Evolutionary conservation across 2,329 filamentous ascomycete species (phyloP).

Genomic region (Fusarium sp.): DNA sequence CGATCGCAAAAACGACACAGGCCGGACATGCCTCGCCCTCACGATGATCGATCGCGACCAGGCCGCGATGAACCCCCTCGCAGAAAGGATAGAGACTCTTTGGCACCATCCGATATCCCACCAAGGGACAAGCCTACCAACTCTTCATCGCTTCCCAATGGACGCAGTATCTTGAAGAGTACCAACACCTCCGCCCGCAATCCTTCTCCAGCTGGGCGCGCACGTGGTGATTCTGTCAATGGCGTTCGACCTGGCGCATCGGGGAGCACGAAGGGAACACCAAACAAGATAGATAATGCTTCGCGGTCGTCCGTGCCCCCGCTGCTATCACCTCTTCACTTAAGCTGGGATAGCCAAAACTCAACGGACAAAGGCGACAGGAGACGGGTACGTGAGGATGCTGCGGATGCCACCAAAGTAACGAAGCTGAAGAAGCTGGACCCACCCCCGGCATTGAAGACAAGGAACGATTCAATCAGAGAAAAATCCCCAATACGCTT

Average conservation of each 20-base stretch:
- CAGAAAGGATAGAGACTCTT: constrained; percentile 44
- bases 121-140: constrained; percentile 41
- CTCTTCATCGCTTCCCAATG: constrained; percentile 48
- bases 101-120: constrained; percentile 42
- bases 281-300: constrained; percentile 50
- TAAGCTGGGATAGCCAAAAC: constrained; percentile 55
- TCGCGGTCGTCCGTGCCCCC: constrained; percentile 57
- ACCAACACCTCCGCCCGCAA: constrained; percentile 37
- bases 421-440: constrained; percentile 45
- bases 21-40: constrained; percentile 47
- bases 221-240: constrained; percentile 53
- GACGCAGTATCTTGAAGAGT: constrained; percentile 46
- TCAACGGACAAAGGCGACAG: constrained; percentile 41
- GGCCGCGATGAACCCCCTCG: constrained; percentile 47
- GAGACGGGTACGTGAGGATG: constrained; percentile 46
- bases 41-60: constrained; percentile 45
- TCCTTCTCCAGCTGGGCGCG: constrained; percentile 49
- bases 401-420: constrained; percentile 40
- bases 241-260: constrained; percentile 48
- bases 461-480: constrained; percentile 49
- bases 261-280: constrained; percentile 47
- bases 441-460: constrained; percentile 32
- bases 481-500: constrained; percentile 50
- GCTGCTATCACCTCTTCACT: constrained; percentile 60
- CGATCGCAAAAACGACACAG: constrained; percentile 58